phyloP scores from a whole-genome alignment of 2,329 filamentous ascomycete species.

The Chrysosporium queenslandicum region DNA sequence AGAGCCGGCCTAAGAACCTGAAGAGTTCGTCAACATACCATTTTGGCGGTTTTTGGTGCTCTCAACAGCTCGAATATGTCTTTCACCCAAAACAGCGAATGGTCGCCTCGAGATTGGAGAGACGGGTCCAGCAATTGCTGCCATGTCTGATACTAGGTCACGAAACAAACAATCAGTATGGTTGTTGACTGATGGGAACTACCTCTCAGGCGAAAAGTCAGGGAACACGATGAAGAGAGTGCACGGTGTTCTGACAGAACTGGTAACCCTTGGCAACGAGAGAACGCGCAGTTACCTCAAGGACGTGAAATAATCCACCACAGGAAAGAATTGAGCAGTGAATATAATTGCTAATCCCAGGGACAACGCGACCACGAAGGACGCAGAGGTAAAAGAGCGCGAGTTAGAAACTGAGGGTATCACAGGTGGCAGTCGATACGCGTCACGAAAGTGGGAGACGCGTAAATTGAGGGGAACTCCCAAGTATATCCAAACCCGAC shows the following conservation, averaged over 20 bases:
- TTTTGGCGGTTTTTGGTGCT: slow-evolving; percentile 36
- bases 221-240: not conserved
- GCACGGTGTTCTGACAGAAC: not conserved
- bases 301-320: not conserved
- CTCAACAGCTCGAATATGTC: slow-evolving; percentile 24
- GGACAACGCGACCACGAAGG: not conserved
- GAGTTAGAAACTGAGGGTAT: not conserved
- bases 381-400: not conserved
- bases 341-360: not conserved
- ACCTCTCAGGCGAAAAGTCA: too few relatives aligned
- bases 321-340: not conserved
- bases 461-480: not conserved
- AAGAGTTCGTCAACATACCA: slow-evolving; percentile 9
- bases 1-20: not conserved
- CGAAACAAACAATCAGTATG: not conserved
- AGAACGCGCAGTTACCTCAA: not conserved
- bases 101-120: slow-evolving; percentile 24
- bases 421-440: not conserved
- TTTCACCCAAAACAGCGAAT: slow-evolving; percentile 25
- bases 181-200: too few relatives aligned
- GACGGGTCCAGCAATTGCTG: slow-evolving; percentile 22
- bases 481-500: not conserved
- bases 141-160: slow-evolving; percentile 18
- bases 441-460: slow-evolving; percentile 2
- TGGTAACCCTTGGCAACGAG: not conserved